Evolutionary conservation across 2,329 filamentous ascomycete genomes (phyloP), one percentile per base, ranked within the genome.

Genomic region (Tothia fuscella): DNA sequence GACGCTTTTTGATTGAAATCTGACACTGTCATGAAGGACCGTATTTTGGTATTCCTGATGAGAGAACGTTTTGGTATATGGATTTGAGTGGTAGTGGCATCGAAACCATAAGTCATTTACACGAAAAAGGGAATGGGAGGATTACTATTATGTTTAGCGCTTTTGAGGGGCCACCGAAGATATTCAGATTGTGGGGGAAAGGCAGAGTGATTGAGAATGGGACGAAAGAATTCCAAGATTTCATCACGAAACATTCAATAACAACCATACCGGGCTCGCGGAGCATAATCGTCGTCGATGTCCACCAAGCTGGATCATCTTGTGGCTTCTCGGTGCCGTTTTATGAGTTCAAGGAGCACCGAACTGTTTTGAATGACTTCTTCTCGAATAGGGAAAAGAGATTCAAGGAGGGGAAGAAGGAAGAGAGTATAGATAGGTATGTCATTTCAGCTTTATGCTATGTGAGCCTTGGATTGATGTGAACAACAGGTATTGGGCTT

Each of bases 281-380:
- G 32, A 57, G 54, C 24, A 61, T 67, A 21, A 62, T 67, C 33
- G 38, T 61, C 2, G 53, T 66, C 5, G 56, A 66, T 42, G 53
- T 67, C 0, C 61, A 67, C 41, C 64, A 67, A 46, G 63, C 64
- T 9, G 62, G 56, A 2, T 58, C 55, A 1, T 59, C 54, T 3
- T 67, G 64, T 45, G 64, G 64, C 0, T 67, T 63, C 38, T 55
- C 50, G 3, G 63, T 67, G 9, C 64, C 64, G 1, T 62, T 55
- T 44, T 67, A 62, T 43, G 63, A 66, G 21, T 67, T 65, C 46
- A 59, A 58, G 24, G 57, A 51, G 16, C 62, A 56, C 41, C 47
- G 64, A 5, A 52, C 53, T 5, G 62, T 56, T 2, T 47, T 67
- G 13, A 61, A 67, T 38, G 58, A 66, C 17, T 51, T 56, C 33